Percentiles rank a stretch among this genome's conserved stretches.
These are phyloP conservation scores for Fusarium subglutinans DNA, from an alignment of 2,329 filamentous ascomycete species.

Conservation along the genomic window DNA sequence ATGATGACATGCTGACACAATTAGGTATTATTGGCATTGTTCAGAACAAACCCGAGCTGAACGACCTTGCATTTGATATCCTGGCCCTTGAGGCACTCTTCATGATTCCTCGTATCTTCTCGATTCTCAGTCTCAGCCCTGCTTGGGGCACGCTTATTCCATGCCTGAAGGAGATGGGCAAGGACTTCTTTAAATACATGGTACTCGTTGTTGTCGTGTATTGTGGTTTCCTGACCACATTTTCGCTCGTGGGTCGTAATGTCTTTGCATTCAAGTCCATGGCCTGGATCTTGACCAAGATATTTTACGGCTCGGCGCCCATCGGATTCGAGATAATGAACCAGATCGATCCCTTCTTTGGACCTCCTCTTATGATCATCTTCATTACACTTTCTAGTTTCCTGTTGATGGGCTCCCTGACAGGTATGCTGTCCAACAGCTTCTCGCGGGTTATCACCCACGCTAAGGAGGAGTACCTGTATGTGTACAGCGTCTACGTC, in stretches of 20 bases:
- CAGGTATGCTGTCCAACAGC: constrained; percentile 81
- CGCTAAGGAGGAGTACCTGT: constrained; percentile 79
- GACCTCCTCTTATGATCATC: constrained; percentile 72
- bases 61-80: constrained; percentile 87
- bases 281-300: constrained; percentile 80
- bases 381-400: constrained; percentile 83
- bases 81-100: constrained; percentile 88
- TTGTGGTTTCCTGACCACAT: constrained; percentile 88
- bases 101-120: constrained; percentile 88
- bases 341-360: constrained; percentile 66
- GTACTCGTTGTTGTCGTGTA: constrained; percentile 85
- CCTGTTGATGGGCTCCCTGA: constrained; percentile 80
- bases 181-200: constrained; percentile 88
- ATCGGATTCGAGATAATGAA: constrained; percentile 77
- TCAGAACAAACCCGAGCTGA: constrained; percentile 67
- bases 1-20: constrained; percentile 1
- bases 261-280: constrained; percentile 72
- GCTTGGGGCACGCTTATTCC: constrained; percentile 93
- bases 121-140: constrained; percentile 84
- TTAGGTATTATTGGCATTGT: constrained; percentile 50
- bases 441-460: constrained; percentile 72
- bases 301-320: constrained; percentile 81
- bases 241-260: constrained; percentile 79
- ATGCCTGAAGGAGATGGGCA: constrained; percentile 92
- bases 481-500: constrained; percentile 75